Conservation (phyloP, 169 alveolate species). For the Cryptosporidium tyzzeri region DNA sequence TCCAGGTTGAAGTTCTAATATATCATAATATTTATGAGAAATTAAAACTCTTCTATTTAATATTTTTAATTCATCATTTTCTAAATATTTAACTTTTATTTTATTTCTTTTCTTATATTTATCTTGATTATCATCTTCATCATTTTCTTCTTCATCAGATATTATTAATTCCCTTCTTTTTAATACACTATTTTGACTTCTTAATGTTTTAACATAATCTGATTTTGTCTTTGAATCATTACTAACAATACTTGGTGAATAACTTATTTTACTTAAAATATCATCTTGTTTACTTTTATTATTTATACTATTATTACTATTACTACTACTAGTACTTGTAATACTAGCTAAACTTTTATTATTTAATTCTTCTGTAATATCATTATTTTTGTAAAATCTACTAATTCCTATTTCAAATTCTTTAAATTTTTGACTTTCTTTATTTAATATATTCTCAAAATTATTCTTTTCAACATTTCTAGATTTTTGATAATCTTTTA, state of each 20-base stretch:
- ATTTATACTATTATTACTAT: background rate
- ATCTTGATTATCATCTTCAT: background rate
- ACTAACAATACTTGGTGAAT: background rate
- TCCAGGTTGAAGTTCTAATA: constrained; percentile 5
- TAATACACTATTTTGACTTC: background rate
- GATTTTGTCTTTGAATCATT: constrained; percentile 2
- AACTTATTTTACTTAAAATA: constrained; percentile 1
- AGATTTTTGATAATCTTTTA: constrained; percentile 22
- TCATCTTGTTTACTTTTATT: background rate
- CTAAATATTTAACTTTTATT: background rate
- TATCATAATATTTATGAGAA: constrained; percentile 36
- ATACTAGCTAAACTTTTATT: background rate
- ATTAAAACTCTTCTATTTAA: constrained; percentile 3
- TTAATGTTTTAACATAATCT: background rate
- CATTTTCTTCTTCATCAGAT: background rate
- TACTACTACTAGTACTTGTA: background rate
- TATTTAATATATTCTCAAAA: background rate
- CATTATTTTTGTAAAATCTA: background rate
- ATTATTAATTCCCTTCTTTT: background rate
- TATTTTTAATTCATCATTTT: background rate
- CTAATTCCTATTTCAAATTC: background rate
- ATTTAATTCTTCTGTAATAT: no score
- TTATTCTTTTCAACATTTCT: background rate
- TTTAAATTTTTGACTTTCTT: background rate
- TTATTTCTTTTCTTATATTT: background rate